A percentile compares a stretch with the other conserved stretches of the same genome.
Conservation (phyloP, 1,139 yeast species). For the Lodderomyces beijingensis region DNA sequence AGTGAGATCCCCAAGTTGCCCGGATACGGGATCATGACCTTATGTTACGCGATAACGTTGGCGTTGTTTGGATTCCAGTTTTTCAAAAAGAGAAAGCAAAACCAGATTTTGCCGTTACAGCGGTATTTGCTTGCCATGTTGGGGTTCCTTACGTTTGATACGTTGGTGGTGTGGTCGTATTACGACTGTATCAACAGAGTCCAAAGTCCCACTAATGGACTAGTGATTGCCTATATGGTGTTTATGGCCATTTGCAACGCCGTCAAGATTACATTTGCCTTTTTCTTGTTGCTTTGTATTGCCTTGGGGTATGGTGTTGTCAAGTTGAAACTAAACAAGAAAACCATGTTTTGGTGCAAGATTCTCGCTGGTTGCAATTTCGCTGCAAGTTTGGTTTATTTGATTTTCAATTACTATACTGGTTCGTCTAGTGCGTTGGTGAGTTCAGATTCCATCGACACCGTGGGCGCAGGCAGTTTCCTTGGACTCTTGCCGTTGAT, state of each 20-base stretch:
- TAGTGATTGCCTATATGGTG: constrained; percentile 67
- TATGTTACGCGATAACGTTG: constrained; percentile 77
- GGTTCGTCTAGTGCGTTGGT: constrained; percentile 36
- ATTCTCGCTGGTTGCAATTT: constrained; percentile 73
- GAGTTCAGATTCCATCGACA: constrained; percentile 19
- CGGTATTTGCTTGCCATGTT: constrained; percentile 84
- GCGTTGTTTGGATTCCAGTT: constrained; percentile 83
- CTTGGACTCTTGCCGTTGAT: constrained; percentile 44
- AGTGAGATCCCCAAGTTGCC: constrained; percentile 89
- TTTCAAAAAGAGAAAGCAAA: constrained; percentile 67
- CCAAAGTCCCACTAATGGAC: constrained; percentile 41
- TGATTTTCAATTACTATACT: constrained; percentile 60
- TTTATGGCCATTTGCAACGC: constrained; percentile 78
- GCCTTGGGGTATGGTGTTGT: constrained; percentile 95
- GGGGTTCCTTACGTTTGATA: constrained; percentile 77
- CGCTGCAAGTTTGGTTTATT: constrained; percentile 59
- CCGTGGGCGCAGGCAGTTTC: constrained; percentile 19
- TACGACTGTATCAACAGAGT: constrained; percentile 75
- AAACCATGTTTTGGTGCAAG: constrained; percentile 75
- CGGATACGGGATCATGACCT: constrained; percentile 79
- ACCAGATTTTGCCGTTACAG: constrained; percentile 87
- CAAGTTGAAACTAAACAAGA: constrained; percentile 71
- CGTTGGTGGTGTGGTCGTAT: constrained; percentile 86
- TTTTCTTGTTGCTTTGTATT: constrained; percentile 80
- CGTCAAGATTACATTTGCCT: constrained; percentile 79